These are phyloP conservation scores for Pulveroboletus sp. DNA, from an alignment of 768 basidiomycete species.

Conservation along the genomic window DNA sequence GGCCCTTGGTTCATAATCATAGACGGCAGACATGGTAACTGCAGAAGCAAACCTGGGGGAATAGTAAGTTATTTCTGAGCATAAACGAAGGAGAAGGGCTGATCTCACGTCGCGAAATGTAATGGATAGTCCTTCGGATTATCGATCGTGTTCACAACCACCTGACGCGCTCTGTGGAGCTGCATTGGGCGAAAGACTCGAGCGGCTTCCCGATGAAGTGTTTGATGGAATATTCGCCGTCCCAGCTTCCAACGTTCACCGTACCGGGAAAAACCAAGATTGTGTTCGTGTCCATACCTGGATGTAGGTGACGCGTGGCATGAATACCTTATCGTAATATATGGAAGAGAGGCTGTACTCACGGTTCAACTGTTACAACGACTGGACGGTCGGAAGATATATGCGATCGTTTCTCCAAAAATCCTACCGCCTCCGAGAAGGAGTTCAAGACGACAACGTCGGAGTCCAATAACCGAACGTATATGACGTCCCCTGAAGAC, in stretches of 20 bases:
- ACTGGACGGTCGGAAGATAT: not conserved
- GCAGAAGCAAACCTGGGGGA: constrained; percentile 28
- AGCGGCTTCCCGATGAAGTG: too few relatives aligned
- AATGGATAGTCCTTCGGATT: not conserved
- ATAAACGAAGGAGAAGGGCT: too few relatives aligned
- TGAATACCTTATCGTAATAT: too few relatives aligned
- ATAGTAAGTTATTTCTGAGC: too few relatives aligned
- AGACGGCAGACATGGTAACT: constrained; percentile 20
- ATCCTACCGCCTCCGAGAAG: not conserved
- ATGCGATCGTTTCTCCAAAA: not conserved
- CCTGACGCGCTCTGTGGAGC: too few relatives aligned
- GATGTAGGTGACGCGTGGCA: not conserved
- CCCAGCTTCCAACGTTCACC: too few relatives aligned
- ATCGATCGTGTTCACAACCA: not conserved
- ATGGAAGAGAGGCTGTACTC: not conserved
- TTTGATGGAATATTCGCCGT: too few relatives aligned
- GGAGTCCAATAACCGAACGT: not conserved
- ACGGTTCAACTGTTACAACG: not conserved
- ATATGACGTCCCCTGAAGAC: not conserved
- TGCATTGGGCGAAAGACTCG: too few relatives aligned
- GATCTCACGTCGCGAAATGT: not conserved
- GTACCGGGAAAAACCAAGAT: too few relatives aligned
- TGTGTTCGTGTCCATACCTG: too few relatives aligned
- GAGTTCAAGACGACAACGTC: too few relatives aligned
- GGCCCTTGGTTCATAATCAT: constrained; percentile 9